Percentiles rank a stretch among this genome's conserved stretches.
Evolutionary conservation across 768 basidiomycete species (phyloP).

Genomic region (Xerocomellus amylosporus): DNA sequence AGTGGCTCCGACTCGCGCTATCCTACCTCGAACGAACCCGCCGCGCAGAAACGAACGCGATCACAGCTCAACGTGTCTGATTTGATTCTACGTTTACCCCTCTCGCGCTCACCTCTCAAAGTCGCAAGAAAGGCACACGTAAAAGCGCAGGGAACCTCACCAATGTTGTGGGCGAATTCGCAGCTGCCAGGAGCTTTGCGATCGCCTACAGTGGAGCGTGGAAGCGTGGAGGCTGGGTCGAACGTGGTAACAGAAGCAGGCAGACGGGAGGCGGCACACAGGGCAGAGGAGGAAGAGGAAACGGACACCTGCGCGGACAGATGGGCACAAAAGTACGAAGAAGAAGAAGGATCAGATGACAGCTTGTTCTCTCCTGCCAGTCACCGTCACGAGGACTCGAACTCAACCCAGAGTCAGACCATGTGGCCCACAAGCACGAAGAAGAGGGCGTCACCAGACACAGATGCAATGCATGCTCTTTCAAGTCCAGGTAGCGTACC

Average conservation of each 20-base stretch:
- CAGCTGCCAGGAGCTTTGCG: neutral
- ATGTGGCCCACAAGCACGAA: constrained; percentile 16
- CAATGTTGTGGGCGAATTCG: constrained; percentile 4
- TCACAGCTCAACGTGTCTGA: constrained; percentile 52
- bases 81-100: constrained; percentile 43
- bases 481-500: constrained; percentile 16
- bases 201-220: neutral
- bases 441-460: constrained; percentile 32
- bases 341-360: constrained; percentile 34
- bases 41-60: constrained; percentile 38
- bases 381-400: neutral
- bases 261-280: neutral
- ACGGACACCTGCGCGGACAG: neutral
- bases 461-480: constrained; percentile 8
- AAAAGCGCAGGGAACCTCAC: constrained; percentile 26
- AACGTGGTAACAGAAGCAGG: neutral
- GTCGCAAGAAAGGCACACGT: constrained; percentile 40
- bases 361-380: constrained; percentile 33
- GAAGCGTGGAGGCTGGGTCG: neutral
- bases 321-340: constrained; percentile 4
- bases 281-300: neutral
- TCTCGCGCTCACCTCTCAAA: constrained; percentile 51
- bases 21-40: neutral
- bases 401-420: neutral
- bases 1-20: constrained; percentile 1